Base-by-base conservation (phyloP, 106 monocot genomes). In the Dendrobium officinale region DNA sequence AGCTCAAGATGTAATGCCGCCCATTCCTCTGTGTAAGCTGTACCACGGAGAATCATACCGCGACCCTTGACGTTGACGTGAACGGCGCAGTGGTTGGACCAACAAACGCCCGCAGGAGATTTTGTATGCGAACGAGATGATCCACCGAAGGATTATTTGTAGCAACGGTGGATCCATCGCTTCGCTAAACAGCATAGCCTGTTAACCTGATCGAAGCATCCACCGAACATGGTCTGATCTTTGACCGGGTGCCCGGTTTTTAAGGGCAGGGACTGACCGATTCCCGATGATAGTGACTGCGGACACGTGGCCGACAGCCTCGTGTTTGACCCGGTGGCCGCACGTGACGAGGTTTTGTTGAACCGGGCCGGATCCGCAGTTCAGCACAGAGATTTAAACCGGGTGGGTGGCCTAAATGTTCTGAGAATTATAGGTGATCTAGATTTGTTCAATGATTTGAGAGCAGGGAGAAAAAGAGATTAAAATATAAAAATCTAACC, bases 281-380 rank as follows among this genome's bases (percentile, higher is more conserved):
- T n/a, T 74, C 74, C 74, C 43, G 2, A 42, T 19, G 41, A 42
- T 3, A 73, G 18, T n/a, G 74, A 43, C 6, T 20, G 43, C 0
- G 11, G 13, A 72, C 33, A 33, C 72, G 74, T 74, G 74, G 74
- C 74, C 43, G 74, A 74, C 74, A 74, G 74, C 74, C 15, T 74
- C 31, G 43, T n/a, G 43, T 43, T 42, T n/a, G 42, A 19, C 17
- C 43, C 43, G 18, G 1, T 1, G 51, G 7, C 40, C 74, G 74
- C 74, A 74, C 74, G 74, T 74, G 74, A 74, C 15, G 4, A 17
- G 74, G 5, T 7, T 24, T 58, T 19, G 2, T 17, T 45, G 37
- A 37, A 37, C 37, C 37, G 37, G 37, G 37, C 37, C 37, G 37
- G 37, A 2, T 37, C 3, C 37, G 37, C 37, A 37, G 37, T 2